A percentile compares a stretch with the other conserved stretches of the same genome.
Evolutionary conservation across 495 filamentous ascomycete species (phyloP).

Genomic region (Tuber microsphaerosporum): DNA sequence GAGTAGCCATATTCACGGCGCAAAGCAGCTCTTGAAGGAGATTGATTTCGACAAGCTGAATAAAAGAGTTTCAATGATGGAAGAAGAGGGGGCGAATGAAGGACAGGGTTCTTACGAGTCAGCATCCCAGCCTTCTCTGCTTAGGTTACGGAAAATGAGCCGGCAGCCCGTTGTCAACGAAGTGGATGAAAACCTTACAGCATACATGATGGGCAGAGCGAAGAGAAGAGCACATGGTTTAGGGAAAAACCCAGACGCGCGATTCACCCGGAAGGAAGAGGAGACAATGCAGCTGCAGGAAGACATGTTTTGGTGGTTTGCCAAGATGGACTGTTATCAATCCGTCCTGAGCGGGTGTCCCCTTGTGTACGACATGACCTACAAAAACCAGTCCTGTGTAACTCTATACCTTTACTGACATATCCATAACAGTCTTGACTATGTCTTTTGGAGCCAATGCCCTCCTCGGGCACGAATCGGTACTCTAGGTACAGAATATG

Average conservation of each 20-base stretch:
- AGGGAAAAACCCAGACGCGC: slow-evolving; percentile 32
- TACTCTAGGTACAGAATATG: slow-evolving; percentile 71
- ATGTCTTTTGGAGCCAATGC: slow-evolving; percentile 70
- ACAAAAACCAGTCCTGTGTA: slow-evolving; percentile 17
- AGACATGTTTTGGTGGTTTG: slow-evolving; percentile 96
- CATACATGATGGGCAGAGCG: slow-evolving; percentile 40
- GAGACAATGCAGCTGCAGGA: slow-evolving; percentile 71
- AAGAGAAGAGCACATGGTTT: slow-evolving; percentile 12
- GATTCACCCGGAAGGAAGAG: slow-evolving; percentile 63
- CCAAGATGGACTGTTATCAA: slow-evolving; percentile 86
- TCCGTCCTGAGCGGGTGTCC: slow-evolving; percentile 79
- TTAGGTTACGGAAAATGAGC: slow-evolving; percentile 34
- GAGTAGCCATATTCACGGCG: slow-evolving; percentile 83
- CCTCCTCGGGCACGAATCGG: slow-evolving; percentile 76
- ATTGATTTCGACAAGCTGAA: slow-evolving; percentile 69
- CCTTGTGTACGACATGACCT: slow-evolving; percentile 60
- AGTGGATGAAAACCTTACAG: slow-evolving; percentile 43
- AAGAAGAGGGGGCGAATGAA: slow-evolving; percentile 42
- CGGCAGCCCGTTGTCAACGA: slow-evolving; percentile 37
- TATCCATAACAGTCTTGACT: slow-evolving; percentile 58
- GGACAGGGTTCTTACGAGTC: slow-evolving; percentile 26
- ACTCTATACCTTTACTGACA: slow-evolving; percentile 11
- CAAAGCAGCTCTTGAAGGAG: slow-evolving; percentile 73
- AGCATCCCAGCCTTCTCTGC: slow-evolving; percentile 21
- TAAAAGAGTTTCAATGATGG: slow-evolving; percentile 58